Evolutionary conservation across 805 yeast species (phyloP), one percentile per base, ranked within the genome.

Genomic region (Phaffomyces opuntiae): DNA sequence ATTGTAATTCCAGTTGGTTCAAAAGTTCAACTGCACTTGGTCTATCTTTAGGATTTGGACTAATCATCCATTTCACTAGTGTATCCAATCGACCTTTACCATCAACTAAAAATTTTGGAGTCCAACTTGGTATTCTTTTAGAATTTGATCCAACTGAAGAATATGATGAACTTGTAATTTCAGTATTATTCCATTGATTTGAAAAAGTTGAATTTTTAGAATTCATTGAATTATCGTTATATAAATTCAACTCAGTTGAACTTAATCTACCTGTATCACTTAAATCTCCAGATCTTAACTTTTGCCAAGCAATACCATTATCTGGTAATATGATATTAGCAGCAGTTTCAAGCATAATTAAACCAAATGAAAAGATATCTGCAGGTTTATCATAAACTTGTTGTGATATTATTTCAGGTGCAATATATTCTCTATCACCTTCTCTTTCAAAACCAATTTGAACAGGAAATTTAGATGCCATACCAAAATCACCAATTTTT

Each of bases 371-470:
- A 62, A 93, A 93, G 5, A 93, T 81, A 62, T 93, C 99, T 0
- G 98, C 98, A 44, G 91, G 89, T 54, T 84, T 87, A 36, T 88
- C 89, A 61, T 93, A 93, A 38, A 77, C 75, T 60, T 87, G 89
- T 39, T 76, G 79, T 32, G 89, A 79, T 45, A 93, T 81, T 24
- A 93, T 81, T 63, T 93, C 99, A 1, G 99, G 99, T 0, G 99
- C 98, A 65, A 93, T 93, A 65, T 93, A 93, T 62, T 91, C 96
- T 44, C 98, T 73, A 65, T 93, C 99, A 26, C 99, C 99, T 66
- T 93, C 99, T 53, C 96, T 77, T 65, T 93, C 99, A 56, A 87
- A 82, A 5, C 57, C 57, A 31, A 60, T 74, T 40, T 77, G 77
- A 17, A 81, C 80, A 0, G 98, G 98, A 44, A 80, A 68, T 53